Evolutionary conservation across 306 rosid genomes (phyloP).

Genomic region (Malus asiatica): DNA sequence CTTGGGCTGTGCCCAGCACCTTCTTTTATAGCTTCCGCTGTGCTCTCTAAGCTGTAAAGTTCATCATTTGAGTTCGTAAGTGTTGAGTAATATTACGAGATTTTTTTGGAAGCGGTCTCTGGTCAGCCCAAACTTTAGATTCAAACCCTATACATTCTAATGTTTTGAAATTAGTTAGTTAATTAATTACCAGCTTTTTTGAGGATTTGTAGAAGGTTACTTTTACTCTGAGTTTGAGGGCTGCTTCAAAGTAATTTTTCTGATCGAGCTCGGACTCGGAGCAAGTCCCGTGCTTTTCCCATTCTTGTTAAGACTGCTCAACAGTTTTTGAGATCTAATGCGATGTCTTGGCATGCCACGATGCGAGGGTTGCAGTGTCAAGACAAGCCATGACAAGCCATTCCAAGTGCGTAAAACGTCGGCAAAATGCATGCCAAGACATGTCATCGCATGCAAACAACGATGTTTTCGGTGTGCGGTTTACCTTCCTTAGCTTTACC

Average conservation of each 20-base stretch:
- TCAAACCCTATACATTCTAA: background rate
- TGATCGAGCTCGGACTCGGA: conserved; percentile 62
- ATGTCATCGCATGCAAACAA: too few species aligned
- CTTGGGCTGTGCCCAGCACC: conserved; percentile 37
- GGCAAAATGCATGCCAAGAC: too few species aligned
- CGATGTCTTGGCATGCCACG: too few species aligned
- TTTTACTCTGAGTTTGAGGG: conserved; percentile 52
- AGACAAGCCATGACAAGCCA: too few species aligned
- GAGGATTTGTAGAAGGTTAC: conserved; percentile 47
- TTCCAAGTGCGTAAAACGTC: too few species aligned
- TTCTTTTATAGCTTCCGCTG: conserved; percentile 41
- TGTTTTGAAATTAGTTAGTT: background rate
- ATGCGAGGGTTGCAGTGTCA: too few species aligned
- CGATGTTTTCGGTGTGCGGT: too few species aligned
- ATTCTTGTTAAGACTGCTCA: conserved; percentile 39
- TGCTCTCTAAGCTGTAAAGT: conserved; percentile 36
- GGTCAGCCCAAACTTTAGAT: background rate
- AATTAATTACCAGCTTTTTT: conserved; percentile 33
- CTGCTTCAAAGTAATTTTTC: conserved; percentile 51
- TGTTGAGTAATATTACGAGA: too few species aligned
- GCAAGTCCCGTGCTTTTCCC: conserved; percentile 93
- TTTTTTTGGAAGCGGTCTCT: too few species aligned
- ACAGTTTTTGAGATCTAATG: conserved; percentile 50
- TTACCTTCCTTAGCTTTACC: too few species aligned
- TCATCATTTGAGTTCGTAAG: conserved; percentile 23